These are phyloP conservation scores for Pyrenochaeta sp. DNA, from an alignment of 2,329 filamentous ascomycete species.

Conservation along the genomic window DNA sequence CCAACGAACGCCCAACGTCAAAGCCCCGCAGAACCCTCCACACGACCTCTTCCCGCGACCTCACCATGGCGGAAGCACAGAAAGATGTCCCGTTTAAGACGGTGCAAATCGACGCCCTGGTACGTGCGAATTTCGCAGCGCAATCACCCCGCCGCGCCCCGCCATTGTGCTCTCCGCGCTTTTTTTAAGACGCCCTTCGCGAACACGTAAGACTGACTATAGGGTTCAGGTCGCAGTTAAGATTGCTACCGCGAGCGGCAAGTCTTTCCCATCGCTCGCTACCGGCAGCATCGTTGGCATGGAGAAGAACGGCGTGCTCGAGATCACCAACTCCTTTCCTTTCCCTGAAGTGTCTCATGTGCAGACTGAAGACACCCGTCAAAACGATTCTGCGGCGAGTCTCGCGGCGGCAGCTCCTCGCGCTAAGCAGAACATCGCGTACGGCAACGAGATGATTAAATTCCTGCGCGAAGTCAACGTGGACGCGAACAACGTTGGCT, in stretches of 20 bases:
- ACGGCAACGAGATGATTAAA: conserved; percentile 97
- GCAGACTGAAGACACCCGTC: conserved; percentile 54
- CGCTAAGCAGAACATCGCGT: conserved; percentile 85
- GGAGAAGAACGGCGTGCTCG: conserved; percentile 81
- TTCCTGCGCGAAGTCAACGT: conserved; percentile 97
- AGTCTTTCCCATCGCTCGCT: conserved; percentile 85
- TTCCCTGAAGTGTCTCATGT: conserved; percentile 85
- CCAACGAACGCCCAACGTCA: conserved; percentile 29
- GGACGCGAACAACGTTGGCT: conserved; percentile 96
- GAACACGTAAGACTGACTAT: conserved; percentile 25
- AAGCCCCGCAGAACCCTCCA: conserved; percentile 21
- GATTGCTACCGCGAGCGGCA: conserved; percentile 94
- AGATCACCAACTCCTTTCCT: conserved; percentile 94
- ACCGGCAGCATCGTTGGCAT: conserved; percentile 93
- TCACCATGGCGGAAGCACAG: conserved; percentile 47
- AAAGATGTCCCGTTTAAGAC: conserved; percentile 72
- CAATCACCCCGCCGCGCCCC: conserved; percentile 42
- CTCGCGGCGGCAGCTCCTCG: conserved; percentile 88
- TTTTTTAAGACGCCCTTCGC: neutral
- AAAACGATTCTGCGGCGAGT: conserved; percentile 54
- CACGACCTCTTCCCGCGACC: conserved; percentile 20
- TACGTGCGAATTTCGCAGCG: conserved; percentile 61
- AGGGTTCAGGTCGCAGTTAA: conserved; percentile 87
- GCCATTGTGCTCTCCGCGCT: conserved; percentile 28
- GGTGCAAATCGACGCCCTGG: conserved; percentile 94